Base-by-base conservation (phyloP, 2,329 filamentous ascomycete genomes). In the Colletotrichum godetiae region DNA sequence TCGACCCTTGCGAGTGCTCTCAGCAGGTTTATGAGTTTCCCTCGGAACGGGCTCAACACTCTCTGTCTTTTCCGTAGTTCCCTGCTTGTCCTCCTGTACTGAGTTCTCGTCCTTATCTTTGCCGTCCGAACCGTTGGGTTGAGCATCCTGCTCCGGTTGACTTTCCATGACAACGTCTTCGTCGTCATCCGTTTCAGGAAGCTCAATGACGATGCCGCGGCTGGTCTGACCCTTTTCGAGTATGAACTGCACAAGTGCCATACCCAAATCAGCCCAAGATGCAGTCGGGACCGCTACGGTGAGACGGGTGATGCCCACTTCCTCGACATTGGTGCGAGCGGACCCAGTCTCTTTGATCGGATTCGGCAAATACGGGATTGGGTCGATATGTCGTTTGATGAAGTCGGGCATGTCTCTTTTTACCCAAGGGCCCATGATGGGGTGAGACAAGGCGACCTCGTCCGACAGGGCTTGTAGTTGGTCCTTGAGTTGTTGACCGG, bases 321-420 rank as follows among this genome's bases (percentile, higher is more conserved):
- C 74, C 42, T 74, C 72, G 2, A 63, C n/a, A 7, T 27, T 67
- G 10, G 67, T 62, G 11, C 46, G 67, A 37, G 4, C 76, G 67
- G n/a, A 73, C 76, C 19, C 83, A 15, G 87, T 76, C 3, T 77
- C 77, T 57, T 79, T 81, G 2, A 86, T 87, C 1, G 86, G 86
- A 67, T 92, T 83, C 0, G 90, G 90, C 0, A 92, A 83, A 78
- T 90, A 92, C 2, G 90, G 86, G n/a, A 92, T 86, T 0, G 90
- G 90, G 67, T 92, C 91, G 22, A 92, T 81, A 64, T 88, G 86
- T 33, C 87, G 88, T 74, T 85, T 86, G 31, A 92, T 82, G 15
- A 85, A 79, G 1, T 80, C 76, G 0, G 89, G 86, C 80, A 92
- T 85, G 49, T 85, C 81, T 68, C 85, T 87, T 68, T 86, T 87